These are phyloP conservation scores for Penicillium sp. DNA, from an alignment of 2,329 filamentous ascomycete genomes.

Conservation along the genomic window DNA sequence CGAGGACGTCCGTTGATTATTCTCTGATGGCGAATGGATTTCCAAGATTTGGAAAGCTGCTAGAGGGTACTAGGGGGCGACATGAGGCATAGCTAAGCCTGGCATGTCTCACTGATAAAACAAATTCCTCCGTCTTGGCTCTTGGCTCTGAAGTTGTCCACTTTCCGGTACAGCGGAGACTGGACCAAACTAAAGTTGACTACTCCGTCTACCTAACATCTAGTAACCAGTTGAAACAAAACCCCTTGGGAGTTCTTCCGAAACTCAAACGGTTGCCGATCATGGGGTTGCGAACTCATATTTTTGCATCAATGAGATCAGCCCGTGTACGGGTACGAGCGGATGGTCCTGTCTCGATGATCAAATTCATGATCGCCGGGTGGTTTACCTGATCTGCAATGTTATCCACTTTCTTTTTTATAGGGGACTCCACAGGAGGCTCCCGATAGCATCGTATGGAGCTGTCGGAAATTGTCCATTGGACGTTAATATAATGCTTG, in stretches of 20 bases:
- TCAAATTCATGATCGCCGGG: slow-evolving; percentile 6
- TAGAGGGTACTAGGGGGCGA: too few species aligned
- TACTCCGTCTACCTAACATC: too few species aligned
- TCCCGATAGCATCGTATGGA: background rate
- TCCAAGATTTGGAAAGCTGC: too few species aligned
- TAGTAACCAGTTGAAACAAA: background rate
- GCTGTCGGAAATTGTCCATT: background rate
- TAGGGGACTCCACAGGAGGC: background rate
- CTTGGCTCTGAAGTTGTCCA: background rate
- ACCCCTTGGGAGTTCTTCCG: background rate
- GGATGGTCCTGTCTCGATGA: background rate
- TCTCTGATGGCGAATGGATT: background rate
- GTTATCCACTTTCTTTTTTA: background rate
- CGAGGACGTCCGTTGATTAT: background rate
- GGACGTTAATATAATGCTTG: background rate
- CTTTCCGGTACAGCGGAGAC: background rate
- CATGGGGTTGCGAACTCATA: background rate
- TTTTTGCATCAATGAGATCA: slow-evolving; percentile 19
- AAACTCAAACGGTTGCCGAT: slow-evolving; percentile 6
- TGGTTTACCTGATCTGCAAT: background rate
- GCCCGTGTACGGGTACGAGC: background rate
- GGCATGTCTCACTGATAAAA: background rate
- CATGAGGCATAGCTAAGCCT: background rate
- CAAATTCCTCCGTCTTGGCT: slow-evolving; percentile 21
- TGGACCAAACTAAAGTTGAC: too few species aligned